phyloP scores from a whole-genome alignment of 2,329 filamentous ascomycete species.

The Xylariaceae sp. region DNA sequence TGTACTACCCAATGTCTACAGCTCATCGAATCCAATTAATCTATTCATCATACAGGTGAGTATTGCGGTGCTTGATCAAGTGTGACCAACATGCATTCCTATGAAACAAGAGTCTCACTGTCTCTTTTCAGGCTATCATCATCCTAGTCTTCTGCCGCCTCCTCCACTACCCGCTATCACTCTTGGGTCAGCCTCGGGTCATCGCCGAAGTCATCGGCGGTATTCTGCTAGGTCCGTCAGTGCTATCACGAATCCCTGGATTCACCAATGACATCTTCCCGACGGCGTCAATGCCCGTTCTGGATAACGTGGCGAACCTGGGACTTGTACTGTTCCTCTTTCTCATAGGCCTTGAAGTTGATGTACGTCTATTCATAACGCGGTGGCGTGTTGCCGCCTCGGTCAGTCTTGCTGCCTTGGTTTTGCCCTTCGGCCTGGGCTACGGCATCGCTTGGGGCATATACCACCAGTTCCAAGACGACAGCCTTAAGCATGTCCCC shows the following conservation, averaged over 20 bases:
- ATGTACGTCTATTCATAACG: conserved; percentile 61
- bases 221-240: conserved; percentile 69
- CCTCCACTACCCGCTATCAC: conserved; percentile 68
- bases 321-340: conserved; percentile 71
- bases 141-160: conserved; percentile 71
- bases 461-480: conserved; percentile 58
- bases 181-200: conserved; percentile 68
- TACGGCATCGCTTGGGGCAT: conserved; percentile 67
- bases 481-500: conserved; percentile 27
- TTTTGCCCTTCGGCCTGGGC: conserved; percentile 67
- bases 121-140: conserved; percentile 61
- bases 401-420: conserved; percentile 67
- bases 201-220: conserved; percentile 76
- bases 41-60: conserved; percentile 70
- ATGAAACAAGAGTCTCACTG: too few relatives aligned
- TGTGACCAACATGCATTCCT: too few relatives aligned
- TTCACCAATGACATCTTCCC: conserved; percentile 68
- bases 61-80: too few relatives aligned
- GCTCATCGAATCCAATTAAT: conserved; percentile 67
- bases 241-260: conserved; percentile 68
- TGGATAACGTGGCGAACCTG: conserved; percentile 67
- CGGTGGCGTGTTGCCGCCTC: conserved; percentile 69
- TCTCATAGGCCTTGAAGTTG: conserved; percentile 71
- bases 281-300: conserved; percentile 57
- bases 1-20: conserved; percentile 63